phyloP scores from a whole-genome alignment of 2,329 filamentous ascomycete genomes.

The Septoria linicola region DNA sequence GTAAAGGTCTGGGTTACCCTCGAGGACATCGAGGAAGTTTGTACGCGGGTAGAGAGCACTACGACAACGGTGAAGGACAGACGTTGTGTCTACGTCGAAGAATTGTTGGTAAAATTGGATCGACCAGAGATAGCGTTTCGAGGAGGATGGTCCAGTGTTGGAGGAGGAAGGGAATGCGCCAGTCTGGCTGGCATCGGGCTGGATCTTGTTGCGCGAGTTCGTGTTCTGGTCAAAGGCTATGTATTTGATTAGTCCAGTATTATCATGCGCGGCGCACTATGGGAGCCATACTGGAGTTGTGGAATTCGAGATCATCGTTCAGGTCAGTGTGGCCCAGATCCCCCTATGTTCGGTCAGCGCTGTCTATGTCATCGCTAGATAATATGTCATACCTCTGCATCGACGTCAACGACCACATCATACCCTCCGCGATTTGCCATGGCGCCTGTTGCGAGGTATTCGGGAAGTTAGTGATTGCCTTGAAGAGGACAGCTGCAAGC shows the following conservation, averaged over 20 bases:
- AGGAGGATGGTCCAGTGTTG: constrained; percentile 29
- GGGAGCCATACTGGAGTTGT: constrained; percentile 70
- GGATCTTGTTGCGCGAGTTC: constrained; percentile 51
- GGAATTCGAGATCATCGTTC: constrained; percentile 98
- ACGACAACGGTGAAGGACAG: constrained; percentile 82
- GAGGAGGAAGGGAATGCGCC: constrained; percentile 38
- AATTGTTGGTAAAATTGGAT: constrained; percentile 94
- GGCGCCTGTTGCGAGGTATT: constrained; percentile 2
- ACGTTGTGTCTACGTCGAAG: constrained; percentile 95
- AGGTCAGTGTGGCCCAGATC: constrained; percentile 98
- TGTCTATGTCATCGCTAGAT: not conserved
- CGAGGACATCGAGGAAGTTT: constrained; percentile 95
- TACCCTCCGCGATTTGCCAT: constrained; percentile 70
- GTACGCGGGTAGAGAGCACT: constrained; percentile 85
- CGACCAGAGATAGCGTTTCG: constrained; percentile 88
- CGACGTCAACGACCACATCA: constrained; percentile 96
- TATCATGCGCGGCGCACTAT: too few species aligned
- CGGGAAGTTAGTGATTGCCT: not conserved
- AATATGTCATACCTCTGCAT: constrained; percentile 71
- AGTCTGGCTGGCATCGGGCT: constrained; percentile 38
- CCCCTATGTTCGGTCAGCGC: constrained; percentile 58
- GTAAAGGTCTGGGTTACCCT: constrained; percentile 95
- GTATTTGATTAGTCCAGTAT: constrained; percentile 7
- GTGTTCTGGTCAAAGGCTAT: constrained; percentile 33
- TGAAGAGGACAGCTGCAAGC: too few species aligned